These are phyloP conservation scores for Achaetomium macrosporum DNA, from an alignment of 2,329 filamentous ascomycete species.

Conservation along the genomic window DNA sequence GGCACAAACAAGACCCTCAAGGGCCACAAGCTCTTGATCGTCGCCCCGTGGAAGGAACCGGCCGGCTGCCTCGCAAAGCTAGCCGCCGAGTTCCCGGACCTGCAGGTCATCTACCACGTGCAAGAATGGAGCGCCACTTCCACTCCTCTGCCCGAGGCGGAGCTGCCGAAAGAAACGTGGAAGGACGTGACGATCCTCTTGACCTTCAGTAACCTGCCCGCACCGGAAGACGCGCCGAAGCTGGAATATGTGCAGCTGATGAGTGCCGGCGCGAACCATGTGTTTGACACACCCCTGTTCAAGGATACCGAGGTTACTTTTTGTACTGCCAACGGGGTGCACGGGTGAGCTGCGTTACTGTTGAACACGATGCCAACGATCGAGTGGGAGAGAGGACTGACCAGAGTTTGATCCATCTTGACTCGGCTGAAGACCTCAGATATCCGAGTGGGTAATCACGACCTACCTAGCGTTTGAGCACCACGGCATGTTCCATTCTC, in stretches of 20 bases:
- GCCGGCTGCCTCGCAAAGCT: slow-evolving; percentile 33
- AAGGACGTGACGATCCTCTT: slow-evolving; percentile 44
- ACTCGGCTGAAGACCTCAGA: slow-evolving; percentile 52
- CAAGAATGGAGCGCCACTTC: slow-evolving; percentile 26
- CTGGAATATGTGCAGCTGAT: slow-evolving; percentile 49
- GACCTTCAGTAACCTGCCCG: slow-evolving; percentile 39
- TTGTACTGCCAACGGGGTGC: slow-evolving; percentile 53
- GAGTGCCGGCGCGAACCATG: slow-evolving; percentile 48
- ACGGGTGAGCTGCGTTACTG: slow-evolving; percentile 36
- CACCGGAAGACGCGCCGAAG: slow-evolving; percentile 38
- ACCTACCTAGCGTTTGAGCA: slow-evolving; percentile 48
- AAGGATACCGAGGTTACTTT: slow-evolving; percentile 45
- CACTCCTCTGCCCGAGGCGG: slow-evolving; percentile 14
- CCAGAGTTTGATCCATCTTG: no score
- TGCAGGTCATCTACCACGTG: slow-evolving; percentile 34
- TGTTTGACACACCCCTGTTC: slow-evolving; percentile 43
- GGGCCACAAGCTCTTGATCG: slow-evolving; percentile 44
- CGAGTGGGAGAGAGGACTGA: no score
- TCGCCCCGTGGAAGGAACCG: slow-evolving; percentile 32
- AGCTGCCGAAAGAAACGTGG: slow-evolving; percentile 36
- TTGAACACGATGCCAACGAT: no score
- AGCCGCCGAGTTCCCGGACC: slow-evolving; percentile 36
- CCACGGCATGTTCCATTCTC: slow-evolving; percentile 31
- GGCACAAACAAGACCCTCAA: slow-evolving; percentile 35
- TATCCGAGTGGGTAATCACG: slow-evolving; percentile 50